phyloP scores from a whole-genome alignment of 176 grass and related monocot species.

The Pontederia crassipes region DNA sequence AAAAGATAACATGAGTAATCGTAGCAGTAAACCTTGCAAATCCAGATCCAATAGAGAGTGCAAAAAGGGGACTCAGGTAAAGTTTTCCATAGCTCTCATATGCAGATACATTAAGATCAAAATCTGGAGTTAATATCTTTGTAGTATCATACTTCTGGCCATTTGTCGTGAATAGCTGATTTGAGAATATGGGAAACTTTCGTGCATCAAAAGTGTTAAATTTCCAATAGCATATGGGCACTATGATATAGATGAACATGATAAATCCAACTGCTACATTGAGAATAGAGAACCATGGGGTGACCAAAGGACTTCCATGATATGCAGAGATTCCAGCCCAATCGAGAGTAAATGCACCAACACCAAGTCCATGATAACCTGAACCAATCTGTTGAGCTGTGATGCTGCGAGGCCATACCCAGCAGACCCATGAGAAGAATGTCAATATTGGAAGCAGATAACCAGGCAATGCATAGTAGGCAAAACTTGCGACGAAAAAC shows the following conservation, averaged over 20 bases:
- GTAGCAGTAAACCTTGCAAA: slow-evolving; percentile 82
- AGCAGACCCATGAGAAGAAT: slow-evolving; percentile 97
- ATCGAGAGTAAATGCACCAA: slow-evolving; percentile 87
- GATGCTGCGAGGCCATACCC: slow-evolving; percentile 79
- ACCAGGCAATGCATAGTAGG: slow-evolving; percentile 67
- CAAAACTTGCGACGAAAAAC: slow-evolving; percentile 69
- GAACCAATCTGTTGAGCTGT: slow-evolving; percentile 91
- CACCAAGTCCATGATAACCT: slow-evolving; percentile 80
- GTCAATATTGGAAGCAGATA: slow-evolving; percentile 80
- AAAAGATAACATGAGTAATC: slow-evolving; percentile 72
- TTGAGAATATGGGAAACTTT: slow-evolving; percentile 82
- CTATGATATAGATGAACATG: slow-evolving; percentile 94
- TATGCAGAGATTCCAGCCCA: slow-evolving; percentile 97
- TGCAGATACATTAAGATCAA: slow-evolving; percentile 71
- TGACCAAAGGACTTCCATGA: slow-evolving; percentile 87
- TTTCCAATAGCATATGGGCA: slow-evolving; percentile 85
- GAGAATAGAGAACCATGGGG: slow-evolving; percentile 93
- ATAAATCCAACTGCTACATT: slow-evolving; percentile 74
- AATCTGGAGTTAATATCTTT: slow-evolving; percentile 71
- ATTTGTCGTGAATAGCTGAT: slow-evolving; percentile 61
- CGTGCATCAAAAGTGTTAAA: slow-evolving; percentile 92
- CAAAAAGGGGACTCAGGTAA: slow-evolving; percentile 89
- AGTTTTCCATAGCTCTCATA: slow-evolving; percentile 82
- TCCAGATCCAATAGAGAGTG: slow-evolving; percentile 87
- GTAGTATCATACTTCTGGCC: slow-evolving; percentile 90